Percentiles rank a stretch among this genome's conserved stretches.
These are phyloP conservation scores for Solanum dulcamara DNA, from an alignment of 257 asterid genomes.

Conservation along the genomic window DNA sequence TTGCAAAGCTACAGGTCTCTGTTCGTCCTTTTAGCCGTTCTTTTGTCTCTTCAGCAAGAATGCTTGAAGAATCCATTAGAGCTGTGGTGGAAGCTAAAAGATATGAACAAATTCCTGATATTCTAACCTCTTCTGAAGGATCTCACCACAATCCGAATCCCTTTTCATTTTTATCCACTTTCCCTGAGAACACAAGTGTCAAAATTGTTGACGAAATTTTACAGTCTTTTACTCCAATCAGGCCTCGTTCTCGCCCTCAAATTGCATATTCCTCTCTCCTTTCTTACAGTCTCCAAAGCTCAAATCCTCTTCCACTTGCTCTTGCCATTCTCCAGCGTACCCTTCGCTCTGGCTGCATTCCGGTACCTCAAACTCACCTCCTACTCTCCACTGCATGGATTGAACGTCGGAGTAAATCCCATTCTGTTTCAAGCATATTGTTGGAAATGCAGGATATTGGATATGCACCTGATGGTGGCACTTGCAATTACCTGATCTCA, in stretches of 20 bases:
- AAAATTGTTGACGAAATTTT: constrained; percentile 40
- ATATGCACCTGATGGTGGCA: constrained; percentile 54
- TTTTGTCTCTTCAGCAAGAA: constrained; percentile 8
- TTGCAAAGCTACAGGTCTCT: background rate
- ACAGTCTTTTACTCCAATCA: constrained; percentile 39
- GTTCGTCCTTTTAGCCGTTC: background rate
- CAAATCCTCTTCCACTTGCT: constrained; percentile 49
- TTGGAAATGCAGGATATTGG: constrained; percentile 52
- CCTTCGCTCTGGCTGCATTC: constrained; percentile 72
- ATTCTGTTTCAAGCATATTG: constrained; percentile 26
- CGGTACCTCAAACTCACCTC: constrained; percentile 49
- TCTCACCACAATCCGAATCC: constrained; percentile 40
- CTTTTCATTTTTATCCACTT: constrained; percentile 42
- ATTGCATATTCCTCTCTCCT: constrained; percentile 58
- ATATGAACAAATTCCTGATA: constrained; percentile 45
- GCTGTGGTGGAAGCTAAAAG: constrained; percentile 42
- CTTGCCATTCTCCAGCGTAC: constrained; percentile 55
- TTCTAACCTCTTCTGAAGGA: constrained; percentile 23
- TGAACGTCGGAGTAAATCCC: constrained; percentile 13
- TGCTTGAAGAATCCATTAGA: constrained; percentile 36
- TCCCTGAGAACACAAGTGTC: constrained; percentile 22
- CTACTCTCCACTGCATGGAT: constrained; percentile 59
- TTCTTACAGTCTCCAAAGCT: constrained; percentile 37
- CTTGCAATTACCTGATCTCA: constrained; percentile 58
- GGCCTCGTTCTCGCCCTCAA: constrained; percentile 49